Evolutionary conservation across 2,329 filamentous ascomycete species (phyloP).

Genomic region (Allantophomopsis cytisporea): DNA sequence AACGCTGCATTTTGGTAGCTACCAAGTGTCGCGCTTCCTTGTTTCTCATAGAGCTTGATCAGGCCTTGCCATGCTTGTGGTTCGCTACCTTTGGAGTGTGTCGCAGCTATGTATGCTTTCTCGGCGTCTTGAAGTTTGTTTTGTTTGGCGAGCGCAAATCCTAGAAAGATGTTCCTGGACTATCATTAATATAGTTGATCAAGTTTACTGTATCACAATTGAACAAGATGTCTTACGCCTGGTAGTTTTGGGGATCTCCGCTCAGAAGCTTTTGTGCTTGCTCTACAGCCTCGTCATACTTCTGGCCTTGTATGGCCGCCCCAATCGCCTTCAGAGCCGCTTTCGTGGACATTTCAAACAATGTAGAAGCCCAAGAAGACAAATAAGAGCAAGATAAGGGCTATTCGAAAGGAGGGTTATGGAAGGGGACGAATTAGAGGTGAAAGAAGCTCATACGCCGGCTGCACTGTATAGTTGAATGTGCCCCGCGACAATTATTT

Average conservation of each 20-base stretch:
- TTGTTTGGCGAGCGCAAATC: constrained; percentile 70
- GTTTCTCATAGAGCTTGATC: constrained; percentile 72
- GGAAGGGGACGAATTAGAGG: no score
- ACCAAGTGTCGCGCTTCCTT: constrained; percentile 52
- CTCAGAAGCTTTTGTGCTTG: constrained; percentile 58
- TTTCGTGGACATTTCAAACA: constrained; percentile 32
- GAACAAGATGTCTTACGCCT: constrained; percentile 40
- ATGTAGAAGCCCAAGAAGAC: no score
- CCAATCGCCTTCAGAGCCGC: constrained; percentile 70
- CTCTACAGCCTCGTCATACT: constrained; percentile 62
- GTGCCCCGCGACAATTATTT: background rate
- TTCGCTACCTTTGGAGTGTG: constrained; percentile 58
- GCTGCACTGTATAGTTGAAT: no score
- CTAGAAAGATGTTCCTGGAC: constrained; percentile 66
- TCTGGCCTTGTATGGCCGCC: constrained; percentile 61
- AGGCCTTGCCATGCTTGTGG: constrained; percentile 86
- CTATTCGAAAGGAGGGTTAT: no score
- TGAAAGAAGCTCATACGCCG: no score
- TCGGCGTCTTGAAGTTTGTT: constrained; percentile 61
- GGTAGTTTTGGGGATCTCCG: constrained; percentile 67
- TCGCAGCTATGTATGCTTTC: constrained; percentile 59
- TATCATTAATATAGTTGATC: constrained; percentile 4
- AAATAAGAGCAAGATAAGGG: no score
- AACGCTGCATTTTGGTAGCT: constrained; percentile 64
- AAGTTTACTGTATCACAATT: background rate